Evolutionary conservation across 805 yeast species (phyloP).

Genomic region (Ogataea neopini): DNA sequence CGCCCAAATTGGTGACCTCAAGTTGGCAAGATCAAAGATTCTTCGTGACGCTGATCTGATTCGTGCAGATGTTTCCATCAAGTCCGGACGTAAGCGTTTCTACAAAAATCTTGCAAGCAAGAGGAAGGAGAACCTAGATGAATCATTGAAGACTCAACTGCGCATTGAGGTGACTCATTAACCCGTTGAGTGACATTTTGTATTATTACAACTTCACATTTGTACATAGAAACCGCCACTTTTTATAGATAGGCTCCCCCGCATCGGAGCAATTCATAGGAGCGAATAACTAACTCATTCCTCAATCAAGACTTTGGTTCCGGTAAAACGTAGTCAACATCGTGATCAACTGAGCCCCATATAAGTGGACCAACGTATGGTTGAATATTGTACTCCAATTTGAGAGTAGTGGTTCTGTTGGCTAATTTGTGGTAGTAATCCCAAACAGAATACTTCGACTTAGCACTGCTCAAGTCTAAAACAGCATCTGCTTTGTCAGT

Average conservation of each 20-base stretch:
- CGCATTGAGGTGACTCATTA: background rate
- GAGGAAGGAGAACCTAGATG: background rate
- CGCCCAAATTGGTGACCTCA: conserved; percentile 1
- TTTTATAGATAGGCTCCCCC: conserved; percentile 3
- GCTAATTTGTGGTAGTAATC: conserved; percentile 67
- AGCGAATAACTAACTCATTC: background rate
- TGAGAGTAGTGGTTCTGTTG: conserved; percentile 65
- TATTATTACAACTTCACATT: background rate
- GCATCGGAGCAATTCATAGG: background rate
- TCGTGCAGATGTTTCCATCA: background rate
- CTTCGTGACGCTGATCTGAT: background rate
- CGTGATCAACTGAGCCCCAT: conserved; percentile 55
- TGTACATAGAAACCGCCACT: conserved; percentile 2
- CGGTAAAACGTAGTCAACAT: conserved; percentile 27
- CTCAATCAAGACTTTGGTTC: conserved; percentile 9
- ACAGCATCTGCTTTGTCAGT: conserved; percentile 56
- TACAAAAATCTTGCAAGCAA: background rate
- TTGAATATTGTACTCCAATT: conserved; percentile 87
- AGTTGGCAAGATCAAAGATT: background rate
- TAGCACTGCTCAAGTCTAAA: conserved; percentile 50
- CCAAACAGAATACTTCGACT: conserved; percentile 84
- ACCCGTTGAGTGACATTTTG: background rate
- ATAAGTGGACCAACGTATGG: conserved; percentile 83
- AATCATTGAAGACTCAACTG: background rate
- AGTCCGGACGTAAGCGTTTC: conserved; percentile 1